Evolutionary conservation across 1,284 basidiomycete species (phyloP), one percentile per base, ranked within the genome.

Genomic region (Leccinum subrobustum): DNA sequence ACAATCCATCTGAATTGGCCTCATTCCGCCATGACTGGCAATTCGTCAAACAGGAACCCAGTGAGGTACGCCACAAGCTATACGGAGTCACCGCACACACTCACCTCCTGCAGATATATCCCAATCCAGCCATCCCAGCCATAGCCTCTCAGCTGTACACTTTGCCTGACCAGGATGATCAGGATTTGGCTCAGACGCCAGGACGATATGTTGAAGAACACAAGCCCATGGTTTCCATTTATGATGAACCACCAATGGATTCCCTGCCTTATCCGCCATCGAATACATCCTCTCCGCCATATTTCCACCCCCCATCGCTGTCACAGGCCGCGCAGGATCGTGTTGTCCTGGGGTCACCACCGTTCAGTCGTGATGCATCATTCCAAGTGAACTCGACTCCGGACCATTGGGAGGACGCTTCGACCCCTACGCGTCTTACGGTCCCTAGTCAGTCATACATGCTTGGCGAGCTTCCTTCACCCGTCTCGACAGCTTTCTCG

Each of bases 181-280:
- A 29, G 39, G 18, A 12, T 20, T 16, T 63, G 27, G 14, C 47
- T 1, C 56, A 56, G 16, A 16, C 53, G 6, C 20, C 50, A 2
- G 52, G 60, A 23, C 55, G 60, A 5, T 65, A 60, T 14, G 47
- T 18, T 3, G 65, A 66, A 2, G 68, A 62, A 29, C 54, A 58
- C 16, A 64, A 66, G 4, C 48, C 61, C 11, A 14, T 55, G 25
- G 2, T 51, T 1, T 1, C 60, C 16, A 1, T 59, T n/a, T 63
- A 61, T 3, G 53, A 59, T 1, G 67, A 68, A 16, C 73, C 71
- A 0, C 72, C 68, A 3, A 73, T 73, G 73, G 70, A 72, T 48
- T 72, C 66, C 5, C 50, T 76, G 6, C 73, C 69, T 0, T 73
- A 54, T 18, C 68, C 70, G 8, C 66, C 73, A 14, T n/a, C 51